Evolutionary conservation across 2,329 filamentous ascomycete species (phyloP), one percentile per base, ranked within the genome.

Genomic region (Sporothrix variecibatus): DNA sequence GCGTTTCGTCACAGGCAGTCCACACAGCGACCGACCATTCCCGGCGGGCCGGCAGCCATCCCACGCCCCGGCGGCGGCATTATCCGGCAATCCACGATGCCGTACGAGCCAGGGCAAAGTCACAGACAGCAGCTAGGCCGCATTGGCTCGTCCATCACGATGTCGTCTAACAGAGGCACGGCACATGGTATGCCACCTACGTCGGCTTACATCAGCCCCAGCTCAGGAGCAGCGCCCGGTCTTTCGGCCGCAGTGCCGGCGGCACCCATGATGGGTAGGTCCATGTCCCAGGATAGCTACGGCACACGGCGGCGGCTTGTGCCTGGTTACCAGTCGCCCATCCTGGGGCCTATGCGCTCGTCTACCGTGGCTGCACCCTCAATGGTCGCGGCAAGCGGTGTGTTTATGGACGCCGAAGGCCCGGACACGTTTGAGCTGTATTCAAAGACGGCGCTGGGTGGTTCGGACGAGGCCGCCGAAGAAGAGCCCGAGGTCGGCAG

Each of bases 221-320:
- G 26, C 26, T 46, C 38, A 9, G 46, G 26, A 23, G 46, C 28
- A 34, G 26, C 70, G 43, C 26, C 38, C 2, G 64, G 31, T 38
- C 28, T 40, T 2, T 38, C 64, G 15, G 23, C 23, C 17, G 11
- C 60, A 58, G 20, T 6, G 7, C 28, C 49, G 6, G 4, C 70
- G 1, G 72, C 74, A 2, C 74, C 70, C 20, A 68, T 70, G 7
- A 72, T 76, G 49, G 56, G 64, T 20, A 71, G 75, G 0, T 75
- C 75, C 8, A 40, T 75, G 31, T 76, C 75, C 3, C 75, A 76
- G 31, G 75, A 76, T 56, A 75, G 75, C 69, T 75, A 76, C 20
- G 73, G 67, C 3, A 34, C 23, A 20, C 69, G 65, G 2, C 58
- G 49, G 11, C 56, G 67, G 7, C 40, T 26, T 11, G 53, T 46